Percentiles rank a stretch among this genome's conserved stretches.
These are phyloP conservation scores for Mucor racemosus DNA, from an alignment of 371 early-diverging fungal genomes.

Conservation along the genomic window DNA sequence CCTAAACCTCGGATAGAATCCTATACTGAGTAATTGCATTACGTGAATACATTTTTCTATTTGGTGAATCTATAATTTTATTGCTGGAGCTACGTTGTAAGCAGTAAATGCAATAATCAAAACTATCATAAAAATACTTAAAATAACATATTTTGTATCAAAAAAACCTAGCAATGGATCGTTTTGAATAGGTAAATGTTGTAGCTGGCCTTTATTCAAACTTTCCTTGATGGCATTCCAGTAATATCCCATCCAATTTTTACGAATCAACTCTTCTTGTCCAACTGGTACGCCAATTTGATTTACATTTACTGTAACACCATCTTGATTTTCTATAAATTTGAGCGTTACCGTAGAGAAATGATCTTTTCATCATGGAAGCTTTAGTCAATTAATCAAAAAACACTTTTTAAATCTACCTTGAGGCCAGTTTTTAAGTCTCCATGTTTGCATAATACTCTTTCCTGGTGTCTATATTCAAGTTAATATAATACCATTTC, in stretches of 20 bases:
- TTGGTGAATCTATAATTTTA: not conserved
- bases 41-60: not conserved
- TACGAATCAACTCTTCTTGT: constrained; percentile 79
- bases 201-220: not conserved
- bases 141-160: not conserved
- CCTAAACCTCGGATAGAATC: not conserved
- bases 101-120: constrained; percentile 12
- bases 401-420: constrained; percentile 24
- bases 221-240: constrained; percentile 86
- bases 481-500: too few species aligned
- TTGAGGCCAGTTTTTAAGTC: constrained; percentile 82
- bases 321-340: constrained; percentile 70
- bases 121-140: not conserved
- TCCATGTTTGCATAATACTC: constrained; percentile 85
- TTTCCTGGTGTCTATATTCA: constrained; percentile 51
- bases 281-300: constrained; percentile 89
- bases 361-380: constrained; percentile 56
- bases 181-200: constrained; percentile 10
- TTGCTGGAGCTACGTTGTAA: constrained; percentile 8
- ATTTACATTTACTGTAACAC: constrained; percentile 68
- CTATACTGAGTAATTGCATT: not conserved
- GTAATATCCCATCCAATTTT: constrained; percentile 92
- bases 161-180: not conserved
- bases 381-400: not conserved
- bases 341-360: constrained; percentile 81